Base-by-base conservation (phyloP, 2,329 filamentous ascomycete genomes). In the Pseudofabraea citricarpa region DNA sequence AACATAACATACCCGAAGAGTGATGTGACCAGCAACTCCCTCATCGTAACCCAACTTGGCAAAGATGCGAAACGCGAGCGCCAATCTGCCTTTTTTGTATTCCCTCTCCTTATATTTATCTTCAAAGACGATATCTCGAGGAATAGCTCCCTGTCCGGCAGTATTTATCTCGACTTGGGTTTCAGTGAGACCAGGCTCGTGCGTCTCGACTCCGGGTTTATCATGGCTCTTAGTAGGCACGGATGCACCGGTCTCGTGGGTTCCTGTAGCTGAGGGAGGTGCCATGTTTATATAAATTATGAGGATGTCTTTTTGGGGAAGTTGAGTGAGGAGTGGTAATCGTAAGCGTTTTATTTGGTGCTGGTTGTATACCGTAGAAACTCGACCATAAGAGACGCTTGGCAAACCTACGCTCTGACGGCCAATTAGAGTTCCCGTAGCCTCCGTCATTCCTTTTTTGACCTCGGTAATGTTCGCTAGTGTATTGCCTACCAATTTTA, bases 11-110 rank as follows among this genome's bases (percentile, higher is more conserved):
- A 61, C 59, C 40, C 59, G 52, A 44, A 62, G 44, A 45, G 66
- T 70, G 45, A 73, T 73, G 53, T 73, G 70, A 1, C 71, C 71
- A 27, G 67, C 68, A 43, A 65, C 60, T 2, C 71, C 70, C 47
- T 73, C 71, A 24, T 67, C 58, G 48, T 64, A 74, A 6, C 71
- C 70, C 36, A 67, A 53, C 24, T 69, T 66, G 1, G 67, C 65
- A 57, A 73, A 74, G 6, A 73, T 65, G 20, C 72, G 64, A 45
- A 74, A 74, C 0, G 72, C 70, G 5, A 64, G 61, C 0, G 66
- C 71, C 56, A 74, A 64, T 36, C 72, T 64, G 13, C 72, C 59
- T 35, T 65, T 65, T 41, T 60, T 57, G 46, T 63, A 65, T 40
- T 58, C 57, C 23, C 63, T 51, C 54, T 66, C 62, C 18, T 59